Base-by-base conservation (phyloP, 805 yeast genomes). In the Yarrowia sp. region DNA sequence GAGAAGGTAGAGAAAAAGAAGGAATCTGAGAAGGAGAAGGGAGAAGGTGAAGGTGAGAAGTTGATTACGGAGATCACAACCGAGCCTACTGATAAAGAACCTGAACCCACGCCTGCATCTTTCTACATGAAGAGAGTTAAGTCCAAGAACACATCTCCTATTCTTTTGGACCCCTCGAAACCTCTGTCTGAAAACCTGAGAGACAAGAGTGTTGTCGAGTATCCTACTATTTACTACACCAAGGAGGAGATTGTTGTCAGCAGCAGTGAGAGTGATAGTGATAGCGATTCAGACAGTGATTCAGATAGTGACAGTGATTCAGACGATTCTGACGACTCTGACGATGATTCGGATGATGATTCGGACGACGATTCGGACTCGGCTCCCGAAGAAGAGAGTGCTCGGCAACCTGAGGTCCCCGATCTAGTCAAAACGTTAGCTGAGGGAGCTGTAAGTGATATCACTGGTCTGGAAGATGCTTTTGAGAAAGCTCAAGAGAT, bases 201-300 rank as follows among this genome's bases (percentile, higher is more conserved):
- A 68, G 86, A 86, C 42, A 81, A 82, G 68, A 80, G 86, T 0
- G 90, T 92, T 0, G 81, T 91, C 42, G 97, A 92, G 74, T 92
- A 84, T 71, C 97, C 97, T 0, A 88, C 92, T 0, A 79, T 92
- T 5, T 82, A 68, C 30, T 69, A 24, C 64, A 66, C 47, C 70
- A 68, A 20, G 52, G 70, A 38, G 70, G 72, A 19, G 68, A 38
- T 24, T 44, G 53, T 58, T 70, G 72, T 70, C 43, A 47, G 55
- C 17, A 68, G 58, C 19, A 55, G 65, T 53, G 69, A 66, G 5
- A 46, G 65, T 20, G 73, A 66, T 13, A 47, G 68, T 38, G 71
- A 17, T 12, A 40, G 47, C 7, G 64, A 15, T 13, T 20, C 38
- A 3, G 64, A 58, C 17, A 58, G 64, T 40, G 69, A 66, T n/a